These are phyloP conservation scores for Debaryomyces maramus DNA, from an alignment of 805 yeast genomes.

Conservation along the genomic window DNA sequence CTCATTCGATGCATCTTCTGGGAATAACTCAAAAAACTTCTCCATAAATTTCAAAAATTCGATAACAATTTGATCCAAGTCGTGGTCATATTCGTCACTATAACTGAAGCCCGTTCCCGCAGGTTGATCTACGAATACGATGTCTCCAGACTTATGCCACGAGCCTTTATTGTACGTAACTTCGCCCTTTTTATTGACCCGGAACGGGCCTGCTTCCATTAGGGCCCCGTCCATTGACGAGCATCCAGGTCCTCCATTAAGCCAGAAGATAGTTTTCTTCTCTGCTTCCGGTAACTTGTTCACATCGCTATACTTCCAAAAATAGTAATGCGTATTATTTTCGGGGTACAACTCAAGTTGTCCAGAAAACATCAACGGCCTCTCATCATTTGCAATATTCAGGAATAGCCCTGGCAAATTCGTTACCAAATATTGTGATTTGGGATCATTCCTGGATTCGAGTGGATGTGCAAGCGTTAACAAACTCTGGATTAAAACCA, in stretches of 20 bases:
- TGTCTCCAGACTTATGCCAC: conserved; percentile 79
- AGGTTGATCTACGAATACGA: conserved; percentile 92
- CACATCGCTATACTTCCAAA: conserved; percentile 65
- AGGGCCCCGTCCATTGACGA: conserved; percentile 97
- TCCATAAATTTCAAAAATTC: conserved; percentile 67
- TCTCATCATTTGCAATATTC: conserved; percentile 30
- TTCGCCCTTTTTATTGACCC: conserved; percentile 48
- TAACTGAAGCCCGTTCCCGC: conserved; percentile 89
- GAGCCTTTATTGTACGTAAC: conserved; percentile 66
- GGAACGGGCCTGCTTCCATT: conserved; percentile 87
- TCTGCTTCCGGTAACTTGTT: conserved; percentile 28
- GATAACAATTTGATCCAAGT: conserved; percentile 55
- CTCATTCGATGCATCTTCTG: conserved; percentile 63
- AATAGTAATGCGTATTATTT: conserved; percentile 62
- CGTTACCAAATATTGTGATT: conserved; percentile 20
- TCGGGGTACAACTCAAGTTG: conserved; percentile 58
- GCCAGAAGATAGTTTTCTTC: conserved; percentile 71
- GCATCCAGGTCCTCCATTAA: conserved; percentile 98
- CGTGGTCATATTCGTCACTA: conserved; percentile 53
- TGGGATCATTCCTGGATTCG: conserved; percentile 4
- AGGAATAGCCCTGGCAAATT: conserved; percentile 38
- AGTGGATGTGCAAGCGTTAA: conserved; percentile 7
- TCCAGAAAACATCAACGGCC: conserved; percentile 64
- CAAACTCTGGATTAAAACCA: conserved; percentile 6
- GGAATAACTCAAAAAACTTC: conserved; percentile 68